These are phyloP conservation scores for Yamadazyma diospyri DNA, from an alignment of 1,139 yeast genomes.

Conservation along the genomic window DNA sequence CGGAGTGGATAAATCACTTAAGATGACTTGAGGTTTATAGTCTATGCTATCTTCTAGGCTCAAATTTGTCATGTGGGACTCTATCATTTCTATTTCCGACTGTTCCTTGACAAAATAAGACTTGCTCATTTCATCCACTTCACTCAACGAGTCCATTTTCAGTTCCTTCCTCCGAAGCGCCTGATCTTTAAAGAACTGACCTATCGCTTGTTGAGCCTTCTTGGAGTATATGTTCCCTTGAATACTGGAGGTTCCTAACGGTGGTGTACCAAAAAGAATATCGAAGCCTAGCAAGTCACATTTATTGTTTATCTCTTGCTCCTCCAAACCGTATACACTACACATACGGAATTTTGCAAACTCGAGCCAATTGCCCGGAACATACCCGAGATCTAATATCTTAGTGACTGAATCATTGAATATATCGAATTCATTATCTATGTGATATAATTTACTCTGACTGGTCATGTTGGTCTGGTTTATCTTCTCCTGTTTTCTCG, in stretches of 20 bases:
- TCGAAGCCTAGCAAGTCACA: constrained; percentile 86
- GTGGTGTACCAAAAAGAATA: constrained; percentile 73
- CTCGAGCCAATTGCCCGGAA: constrained; percentile 96
- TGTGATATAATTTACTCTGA: constrained; percentile 23
- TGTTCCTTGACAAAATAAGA: constrained; percentile 30
- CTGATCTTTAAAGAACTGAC: constrained; percentile 50
- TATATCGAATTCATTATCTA: constrained; percentile 28
- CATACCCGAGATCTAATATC: constrained; percentile 61
- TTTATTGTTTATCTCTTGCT: constrained; percentile 48
- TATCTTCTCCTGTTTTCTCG: constrained; percentile 22
- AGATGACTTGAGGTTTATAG: constrained; percentile 50
- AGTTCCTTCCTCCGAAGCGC: constrained; percentile 18
- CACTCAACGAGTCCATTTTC: background rate
- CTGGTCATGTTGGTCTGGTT: constrained; percentile 21
- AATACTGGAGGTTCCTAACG: constrained; percentile 70
- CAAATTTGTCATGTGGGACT: constrained; percentile 7
- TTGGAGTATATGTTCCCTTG: constrained; percentile 84
- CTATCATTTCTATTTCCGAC: constrained; percentile 19
- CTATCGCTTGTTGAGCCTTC: constrained; percentile 58
- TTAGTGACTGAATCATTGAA: constrained; percentile 24
- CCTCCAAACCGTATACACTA: constrained; percentile 26
- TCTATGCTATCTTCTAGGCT: constrained; percentile 10
- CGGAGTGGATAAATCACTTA: constrained; percentile 88
- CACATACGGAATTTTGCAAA: constrained; percentile 49
- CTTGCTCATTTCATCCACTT: constrained; percentile 10